Evolutionary conservation across 805 yeast genomes (phyloP).

Genomic region (Cyberlindnera sargentensis): DNA sequence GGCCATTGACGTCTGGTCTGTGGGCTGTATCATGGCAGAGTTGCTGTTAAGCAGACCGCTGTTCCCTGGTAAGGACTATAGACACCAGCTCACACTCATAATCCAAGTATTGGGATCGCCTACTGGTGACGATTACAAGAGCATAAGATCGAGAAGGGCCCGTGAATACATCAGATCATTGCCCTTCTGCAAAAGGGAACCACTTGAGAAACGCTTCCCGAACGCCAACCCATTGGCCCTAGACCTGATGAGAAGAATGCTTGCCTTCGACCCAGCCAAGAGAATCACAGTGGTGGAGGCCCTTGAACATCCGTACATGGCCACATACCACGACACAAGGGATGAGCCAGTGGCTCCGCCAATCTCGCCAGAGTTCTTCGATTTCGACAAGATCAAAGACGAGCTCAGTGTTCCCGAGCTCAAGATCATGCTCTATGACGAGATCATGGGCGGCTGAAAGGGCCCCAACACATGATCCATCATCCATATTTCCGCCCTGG

Average conservation of each 20-base stretch:
- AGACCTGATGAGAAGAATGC: slow-evolving; percentile 60
- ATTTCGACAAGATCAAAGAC: slow-evolving; percentile 41
- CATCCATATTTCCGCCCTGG: too few species aligned
- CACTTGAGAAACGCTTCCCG: slow-evolving; percentile 42
- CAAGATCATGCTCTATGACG: slow-evolving; percentile 71
- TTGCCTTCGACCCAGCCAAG: slow-evolving; percentile 68
- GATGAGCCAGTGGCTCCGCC: slow-evolving; percentile 54
- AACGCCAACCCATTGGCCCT: slow-evolving; percentile 40
- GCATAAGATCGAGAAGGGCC: slow-evolving; percentile 68
- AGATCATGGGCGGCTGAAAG: slow-evolving; percentile 40
- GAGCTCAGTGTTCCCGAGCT: slow-evolving; percentile 67
- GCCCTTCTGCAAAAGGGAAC: slow-evolving; percentile 53
- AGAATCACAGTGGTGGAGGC: slow-evolving; percentile 73
- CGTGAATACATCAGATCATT: slow-evolving; percentile 67
- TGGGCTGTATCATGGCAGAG: slow-evolving; percentile 74
- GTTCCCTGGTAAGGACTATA: slow-evolving; percentile 71
- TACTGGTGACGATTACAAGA: slow-evolving; percentile 61
- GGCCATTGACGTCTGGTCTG: slow-evolving; percentile 76
- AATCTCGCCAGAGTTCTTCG: slow-evolving; percentile 33
- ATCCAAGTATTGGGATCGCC: slow-evolving; percentile 71
- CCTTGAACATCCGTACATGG: slow-evolving; percentile 63
- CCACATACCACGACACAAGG: slow-evolving; percentile 59
- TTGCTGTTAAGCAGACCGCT: slow-evolving; percentile 51
- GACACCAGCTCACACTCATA: slow-evolving; percentile 58
- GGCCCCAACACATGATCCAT: too few species aligned